Evolutionary conservation across 768 basidiomycete genomes (phyloP).

Genomic region (Hebeloma cylindrosporum): DNA sequence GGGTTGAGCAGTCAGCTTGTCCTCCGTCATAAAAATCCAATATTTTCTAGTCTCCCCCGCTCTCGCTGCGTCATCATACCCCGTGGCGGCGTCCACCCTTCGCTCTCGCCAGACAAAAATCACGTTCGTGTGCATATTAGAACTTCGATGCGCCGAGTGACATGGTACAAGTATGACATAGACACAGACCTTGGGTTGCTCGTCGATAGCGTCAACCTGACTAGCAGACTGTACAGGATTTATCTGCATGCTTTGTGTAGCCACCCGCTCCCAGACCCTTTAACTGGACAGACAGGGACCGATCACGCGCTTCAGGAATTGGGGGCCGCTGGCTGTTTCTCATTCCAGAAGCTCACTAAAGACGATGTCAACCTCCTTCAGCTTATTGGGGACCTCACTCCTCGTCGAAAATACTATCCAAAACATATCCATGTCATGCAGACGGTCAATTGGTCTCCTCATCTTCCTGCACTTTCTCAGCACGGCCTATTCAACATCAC

Average conservation of each 20-base stretch:
- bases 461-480: conserved; percentile 27
- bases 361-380: conserved; percentile 32
- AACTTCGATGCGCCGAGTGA: conserved; percentile 20
- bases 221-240: conserved; percentile 33
- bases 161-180: conserved; percentile 30
- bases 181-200: conserved; percentile 34
- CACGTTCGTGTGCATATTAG: conserved; percentile 26
- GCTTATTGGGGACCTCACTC: conserved; percentile 34
- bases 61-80: conserved; percentile 42
- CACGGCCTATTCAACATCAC: conserved; percentile 20
- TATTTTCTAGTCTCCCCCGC: conserved; percentile 16
- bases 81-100: conserved; percentile 27
- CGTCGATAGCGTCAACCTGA: conserved; percentile 27
- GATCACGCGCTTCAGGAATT: conserved; percentile 44
- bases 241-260: conserved; percentile 50
- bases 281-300: conserved; percentile 44
- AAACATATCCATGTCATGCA: conserved; percentile 38
- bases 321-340: conserved; percentile 34
- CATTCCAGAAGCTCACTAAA: conserved; percentile 37
- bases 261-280: no score
- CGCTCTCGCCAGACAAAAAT: conserved; percentile 12
- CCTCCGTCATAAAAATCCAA: conserved; percentile 24
- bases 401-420: conserved; percentile 39
- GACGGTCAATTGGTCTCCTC: conserved; percentile 32
- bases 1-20: conserved; percentile 44